phyloP scores from a whole-genome alignment of 441 rosid species.

The Manihot esculenta region DNA sequence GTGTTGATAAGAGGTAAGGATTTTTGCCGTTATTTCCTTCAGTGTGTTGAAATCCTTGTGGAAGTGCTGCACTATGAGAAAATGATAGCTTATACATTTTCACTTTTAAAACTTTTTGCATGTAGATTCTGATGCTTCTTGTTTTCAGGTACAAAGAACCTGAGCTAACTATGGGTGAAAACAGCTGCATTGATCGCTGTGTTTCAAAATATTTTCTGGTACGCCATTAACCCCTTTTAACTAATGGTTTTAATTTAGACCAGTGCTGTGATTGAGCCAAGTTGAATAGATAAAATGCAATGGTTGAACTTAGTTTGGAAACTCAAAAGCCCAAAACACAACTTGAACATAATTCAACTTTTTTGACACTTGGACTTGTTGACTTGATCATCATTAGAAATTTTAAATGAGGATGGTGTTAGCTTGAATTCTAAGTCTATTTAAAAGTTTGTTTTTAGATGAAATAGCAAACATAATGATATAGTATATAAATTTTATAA shows the following conservation, averaged over 20 bases:
- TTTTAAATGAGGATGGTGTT: not conserved
- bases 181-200: constrained; percentile 97
- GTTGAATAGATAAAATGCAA: not conserved
- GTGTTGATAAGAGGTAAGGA: constrained; percentile 83
- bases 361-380: too few relatives aligned
- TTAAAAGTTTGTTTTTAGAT: not conserved
- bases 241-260: not conserved
- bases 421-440: not conserved
- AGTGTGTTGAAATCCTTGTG: constrained; percentile 1
- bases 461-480: not conserved
- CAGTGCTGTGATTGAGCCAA: not conserved
- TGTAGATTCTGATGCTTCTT: constrained; percentile 1
- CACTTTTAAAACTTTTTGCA: not conserved
- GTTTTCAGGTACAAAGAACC: constrained; percentile 77
- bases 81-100: not conserved
- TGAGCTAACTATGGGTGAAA: constrained; percentile 98
- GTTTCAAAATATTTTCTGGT: constrained; percentile 98
- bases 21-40: not conserved
- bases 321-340: not conserved
- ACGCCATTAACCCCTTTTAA: constrained; percentile 8
- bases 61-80: not conserved
- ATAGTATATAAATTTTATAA: not conserved
- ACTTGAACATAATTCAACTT: too few relatives aligned
- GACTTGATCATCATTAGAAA: not conserved
- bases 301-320: not conserved